A percentile compares a stretch with the other conserved stretches of the same genome.
phyloP scores from a whole-genome alignment of 2,329 filamentous ascomycete species.

The Coniochaeta hoffmannii region DNA sequence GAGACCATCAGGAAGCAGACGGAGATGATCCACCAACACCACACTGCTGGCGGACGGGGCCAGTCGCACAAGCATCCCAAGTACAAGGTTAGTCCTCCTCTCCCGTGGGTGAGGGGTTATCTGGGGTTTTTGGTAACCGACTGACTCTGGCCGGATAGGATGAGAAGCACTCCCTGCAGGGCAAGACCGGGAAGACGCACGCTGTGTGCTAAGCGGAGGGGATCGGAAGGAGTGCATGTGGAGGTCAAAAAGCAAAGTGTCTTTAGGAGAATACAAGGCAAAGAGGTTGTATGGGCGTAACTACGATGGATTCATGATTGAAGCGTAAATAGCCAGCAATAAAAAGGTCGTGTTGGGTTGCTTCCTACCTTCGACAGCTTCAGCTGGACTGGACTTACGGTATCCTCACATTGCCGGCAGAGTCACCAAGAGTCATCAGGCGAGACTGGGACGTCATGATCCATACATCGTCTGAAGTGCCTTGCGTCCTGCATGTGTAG shows the following conservation, averaged over 20 bases:
- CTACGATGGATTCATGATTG: no score
- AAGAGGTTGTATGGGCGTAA: no score
- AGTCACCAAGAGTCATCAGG: no score
- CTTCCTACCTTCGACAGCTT: no score
- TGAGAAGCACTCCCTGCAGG: constrained; percentile 82
- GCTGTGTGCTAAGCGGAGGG: constrained; percentile 57
- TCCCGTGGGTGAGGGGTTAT: constrained; percentile 4
- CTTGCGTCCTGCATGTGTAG: not conserved
- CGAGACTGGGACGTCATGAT: no score
- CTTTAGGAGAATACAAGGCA: not conserved
- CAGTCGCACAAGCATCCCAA: constrained; percentile 43
- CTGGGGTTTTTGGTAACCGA: not conserved
- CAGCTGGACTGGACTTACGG: no score
- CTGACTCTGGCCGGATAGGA: constrained; percentile 35
- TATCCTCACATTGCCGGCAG: no score
- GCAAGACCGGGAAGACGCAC: constrained; percentile 86
- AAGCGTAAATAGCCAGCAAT: no score
- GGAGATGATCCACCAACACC: constrained; percentile 54
- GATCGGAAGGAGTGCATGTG: not conserved
- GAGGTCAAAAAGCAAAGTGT: not conserved
- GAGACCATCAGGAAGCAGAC: constrained; percentile 63
- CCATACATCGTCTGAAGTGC: no score
- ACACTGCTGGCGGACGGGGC: constrained; percentile 40
- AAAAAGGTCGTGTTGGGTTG: no score
- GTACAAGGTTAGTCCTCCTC: constrained; percentile 34